Conservation (phyloP, 805 yeast species). For the Ogataea naganishii region DNA sequence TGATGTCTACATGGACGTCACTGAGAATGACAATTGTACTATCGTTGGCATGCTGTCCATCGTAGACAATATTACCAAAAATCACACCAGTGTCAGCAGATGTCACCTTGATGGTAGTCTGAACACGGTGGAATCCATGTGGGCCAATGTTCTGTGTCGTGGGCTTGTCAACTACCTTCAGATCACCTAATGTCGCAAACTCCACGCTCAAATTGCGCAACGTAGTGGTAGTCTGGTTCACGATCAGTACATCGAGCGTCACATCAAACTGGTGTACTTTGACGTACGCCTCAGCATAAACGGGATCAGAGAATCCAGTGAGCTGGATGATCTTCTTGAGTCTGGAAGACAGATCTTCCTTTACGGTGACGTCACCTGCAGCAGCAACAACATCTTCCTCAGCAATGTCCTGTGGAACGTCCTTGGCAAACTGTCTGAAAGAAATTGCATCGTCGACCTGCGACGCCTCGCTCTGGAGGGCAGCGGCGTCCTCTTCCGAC, state of each 20-base stretch:
- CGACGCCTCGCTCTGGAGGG: conserved; percentile 53
- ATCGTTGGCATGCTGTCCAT: conserved; percentile 89
- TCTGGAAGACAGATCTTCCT: conserved; percentile 63
- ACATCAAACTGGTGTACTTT: conserved; percentile 96
- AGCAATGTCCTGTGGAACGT: conserved; percentile 33
- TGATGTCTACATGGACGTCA: conserved; percentile 91
- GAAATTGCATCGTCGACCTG: conserved; percentile 70
- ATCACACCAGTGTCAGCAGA: conserved; percentile 98
- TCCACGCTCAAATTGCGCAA: conserved; percentile 87
- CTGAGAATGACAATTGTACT: conserved; percentile 84
- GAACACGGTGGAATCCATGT: conserved; percentile 90
- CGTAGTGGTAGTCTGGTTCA: conserved; percentile 89
- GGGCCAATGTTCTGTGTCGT: conserved; percentile 87
- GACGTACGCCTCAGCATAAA: conserved; percentile 94
- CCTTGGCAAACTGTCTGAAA: conserved; percentile 66
- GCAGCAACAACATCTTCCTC: conserved; percentile 58
- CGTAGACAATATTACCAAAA: conserved; percentile 94
- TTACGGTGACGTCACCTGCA: conserved; percentile 37
- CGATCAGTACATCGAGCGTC: conserved; percentile 84
- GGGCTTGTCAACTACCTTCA: conserved; percentile 90
- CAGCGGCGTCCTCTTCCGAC: conserved; percentile 46
- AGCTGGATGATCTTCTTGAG: conserved; percentile 83
- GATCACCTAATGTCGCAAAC: conserved; percentile 92
- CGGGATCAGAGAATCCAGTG: conserved; percentile 98
- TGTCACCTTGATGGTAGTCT: conserved; percentile 86